A percentile compares a stretch with the other conserved stretches of the same genome.
Evolutionary conservation across 1,139 yeast genomes (phyloP).

Genomic region (Pichia sp.): DNA sequence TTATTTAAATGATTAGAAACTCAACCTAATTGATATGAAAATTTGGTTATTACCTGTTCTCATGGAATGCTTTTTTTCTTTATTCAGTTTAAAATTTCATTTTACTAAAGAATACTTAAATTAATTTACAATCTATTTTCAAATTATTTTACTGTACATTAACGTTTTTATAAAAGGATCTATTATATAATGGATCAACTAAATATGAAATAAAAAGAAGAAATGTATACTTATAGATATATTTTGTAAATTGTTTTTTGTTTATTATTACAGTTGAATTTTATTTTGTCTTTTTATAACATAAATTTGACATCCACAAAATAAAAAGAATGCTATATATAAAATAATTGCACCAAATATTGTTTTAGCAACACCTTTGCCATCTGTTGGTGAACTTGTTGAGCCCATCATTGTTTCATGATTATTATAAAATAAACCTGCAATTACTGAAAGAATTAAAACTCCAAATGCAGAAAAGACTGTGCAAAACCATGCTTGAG

Average conservation of each 20-base stretch:
- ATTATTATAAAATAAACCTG: conserved; percentile 67
- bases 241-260: too few species aligned
- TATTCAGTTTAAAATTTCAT: too few species aligned
- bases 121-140: too few species aligned
- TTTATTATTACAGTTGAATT: conserved; percentile 35
- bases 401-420: conserved; percentile 95
- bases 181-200: too few species aligned
- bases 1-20: too few species aligned
- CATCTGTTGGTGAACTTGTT: conserved; percentile 83
- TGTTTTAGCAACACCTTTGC: conserved; percentile 84
- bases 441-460: conserved; percentile 78
- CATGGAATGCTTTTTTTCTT: too few species aligned
- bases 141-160: too few species aligned
- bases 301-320: conserved; percentile 82
- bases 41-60: too few species aligned
- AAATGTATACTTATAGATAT: not conserved
- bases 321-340: conserved; percentile 69
- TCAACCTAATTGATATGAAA: too few species aligned
- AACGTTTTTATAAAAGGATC: too few species aligned
- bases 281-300: conserved; percentile 56
- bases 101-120: too few species aligned
- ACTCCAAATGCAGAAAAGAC: conserved; percentile 87
- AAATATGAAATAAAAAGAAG: too few species aligned
- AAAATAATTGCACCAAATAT: conserved; percentile 86
- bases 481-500: conserved; percentile 93